Evolutionary conservation across 768 basidiomycete genomes (phyloP).

Genomic region (Suillus spraguei): DNA sequence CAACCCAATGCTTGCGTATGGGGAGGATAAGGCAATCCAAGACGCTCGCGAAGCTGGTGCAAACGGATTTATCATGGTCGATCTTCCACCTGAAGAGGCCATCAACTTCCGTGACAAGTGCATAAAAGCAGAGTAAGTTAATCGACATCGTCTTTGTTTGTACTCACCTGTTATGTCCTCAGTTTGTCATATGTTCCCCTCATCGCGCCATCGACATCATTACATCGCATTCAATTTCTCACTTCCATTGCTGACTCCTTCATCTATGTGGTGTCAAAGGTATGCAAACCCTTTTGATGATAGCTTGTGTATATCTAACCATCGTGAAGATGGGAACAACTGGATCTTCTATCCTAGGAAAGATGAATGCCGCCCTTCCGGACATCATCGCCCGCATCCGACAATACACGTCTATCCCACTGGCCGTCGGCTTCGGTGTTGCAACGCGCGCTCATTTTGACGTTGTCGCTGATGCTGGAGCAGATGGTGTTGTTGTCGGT

Average conservation of each 20-base stretch:
- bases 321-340: conserved; percentile 91
- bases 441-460: conserved; percentile 90
- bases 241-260: conserved; percentile 94
- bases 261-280: conserved; percentile 98
- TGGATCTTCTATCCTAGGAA: conserved; percentile 77
- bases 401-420: conserved; percentile 73
- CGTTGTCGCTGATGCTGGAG: conserved; percentile 81
- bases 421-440: conserved; percentile 97
- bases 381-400: conserved; percentile 85
- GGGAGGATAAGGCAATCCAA: conserved; percentile 90
- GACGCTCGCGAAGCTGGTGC: conserved; percentile 91
- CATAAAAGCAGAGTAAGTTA: conserved; percentile 69
- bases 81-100: conserved; percentile 97
- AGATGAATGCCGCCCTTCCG: conserved; percentile 77
- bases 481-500: conserved; percentile 94
- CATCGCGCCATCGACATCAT: conserved; percentile 91
- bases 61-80: conserved; percentile 97
- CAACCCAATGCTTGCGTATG: conserved; percentile 94
- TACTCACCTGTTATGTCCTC: conserved; percentile 9
- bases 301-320: conserved; percentile 9
- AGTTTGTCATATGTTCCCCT: conserved; percentile 95
- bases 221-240: conserved; percentile 87
- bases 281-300: conserved; percentile 30
- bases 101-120: conserved; percentile 89
- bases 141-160: conserved; percentile 3